Evolutionary conservation across 2,329 filamentous ascomycete species (phyloP), one percentile per base, ranked within the genome.

Genomic region (Decorospora gaudefroyi): DNA sequence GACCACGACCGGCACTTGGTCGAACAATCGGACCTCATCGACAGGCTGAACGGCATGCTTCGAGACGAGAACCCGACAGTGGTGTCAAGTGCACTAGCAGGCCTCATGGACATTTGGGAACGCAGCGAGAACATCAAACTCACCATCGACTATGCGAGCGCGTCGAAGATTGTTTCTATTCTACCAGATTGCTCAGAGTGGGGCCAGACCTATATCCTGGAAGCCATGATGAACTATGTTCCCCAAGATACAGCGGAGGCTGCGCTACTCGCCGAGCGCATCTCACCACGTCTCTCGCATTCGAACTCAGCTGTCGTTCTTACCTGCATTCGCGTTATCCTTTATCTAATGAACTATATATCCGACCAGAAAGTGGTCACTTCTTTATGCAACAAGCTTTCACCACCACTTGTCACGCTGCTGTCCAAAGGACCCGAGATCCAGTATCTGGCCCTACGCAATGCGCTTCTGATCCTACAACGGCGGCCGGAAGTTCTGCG

Each of bases 271-370:
- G 93, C 93, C 8, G 93, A 99, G 71, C 85, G 93, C 50, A 95
- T 99, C 65, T 83, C 92, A 0, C 93, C 93, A n/a, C 88, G 93
- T 11, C 79, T 99, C 19, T 97, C 93, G 17, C 93, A 99, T 71
- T 93, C 90, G 27, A 99, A 99, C 71, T 96, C 93, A 8, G 87
- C 93, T 0, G 93, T 99, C 21, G 93, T 97, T 3, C 79, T 99
- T 46, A 97, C 93, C 3, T 96, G 90, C 68, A 96, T 96, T 62
- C 85, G 93, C 45, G 93, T 99, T 27, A 91, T 99, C 23, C 81
- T 99, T 36, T 99, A 99, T 67, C 79, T 99, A 46, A 93, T 97
- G 89, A 99, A 99, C 76, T 99, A 99, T 74, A 96, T 99, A 61
- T 81, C 87, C 38, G 91, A 96, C 61, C 83, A 93, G 66, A 93